Evolutionary conservation across 2,329 filamentous ascomycete genomes (phyloP).

Genomic region (Colletotrichum truncatum): DNA sequence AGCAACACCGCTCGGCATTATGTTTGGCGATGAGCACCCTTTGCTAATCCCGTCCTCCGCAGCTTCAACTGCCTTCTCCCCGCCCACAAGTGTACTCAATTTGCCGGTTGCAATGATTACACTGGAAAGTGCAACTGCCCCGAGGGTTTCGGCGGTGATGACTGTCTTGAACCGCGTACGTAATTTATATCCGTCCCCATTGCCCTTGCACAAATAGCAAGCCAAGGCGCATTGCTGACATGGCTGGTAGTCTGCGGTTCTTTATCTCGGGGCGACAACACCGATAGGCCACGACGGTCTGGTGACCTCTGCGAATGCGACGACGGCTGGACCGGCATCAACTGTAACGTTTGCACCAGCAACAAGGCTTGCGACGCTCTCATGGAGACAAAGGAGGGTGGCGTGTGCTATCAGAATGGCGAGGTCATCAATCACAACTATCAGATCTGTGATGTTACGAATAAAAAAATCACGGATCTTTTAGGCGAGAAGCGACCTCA

Average conservation of each 20-base stretch:
- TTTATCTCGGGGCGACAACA: constrained; percentile 80
- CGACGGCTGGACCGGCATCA: constrained; percentile 95
- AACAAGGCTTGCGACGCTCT: constrained; percentile 87
- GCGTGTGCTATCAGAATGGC: constrained; percentile 91
- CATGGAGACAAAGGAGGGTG: constrained; percentile 83
- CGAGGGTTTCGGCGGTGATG: constrained; percentile 90
- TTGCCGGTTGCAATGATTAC: constrained; percentile 85
- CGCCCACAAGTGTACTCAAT: constrained; percentile 91
- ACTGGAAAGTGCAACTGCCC: constrained; percentile 95
- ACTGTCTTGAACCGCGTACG: constrained; percentile 84
- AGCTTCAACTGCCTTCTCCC: constrained; percentile 99
- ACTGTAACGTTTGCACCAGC: constrained; percentile 94
- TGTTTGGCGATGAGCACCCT: neutral
- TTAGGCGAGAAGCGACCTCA: constrained; percentile 87
- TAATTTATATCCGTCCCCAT: neutral
- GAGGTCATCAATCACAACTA: constrained; percentile 94
- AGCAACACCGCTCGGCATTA: neutral
- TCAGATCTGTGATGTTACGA: constrained; percentile 98
- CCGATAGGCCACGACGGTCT: constrained; percentile 80
- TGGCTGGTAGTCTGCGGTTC: constrained; percentile 78
- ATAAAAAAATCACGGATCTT: constrained; percentile 89
- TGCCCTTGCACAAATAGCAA: neutral
- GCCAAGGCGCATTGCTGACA: constrained; percentile 22
- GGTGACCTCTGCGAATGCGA: constrained; percentile 80
- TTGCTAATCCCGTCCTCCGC: constrained; percentile 37